Conservation (phyloP, 2,329 filamentous ascomycete genomes). For the Hypoxylon sp. region DNA sequence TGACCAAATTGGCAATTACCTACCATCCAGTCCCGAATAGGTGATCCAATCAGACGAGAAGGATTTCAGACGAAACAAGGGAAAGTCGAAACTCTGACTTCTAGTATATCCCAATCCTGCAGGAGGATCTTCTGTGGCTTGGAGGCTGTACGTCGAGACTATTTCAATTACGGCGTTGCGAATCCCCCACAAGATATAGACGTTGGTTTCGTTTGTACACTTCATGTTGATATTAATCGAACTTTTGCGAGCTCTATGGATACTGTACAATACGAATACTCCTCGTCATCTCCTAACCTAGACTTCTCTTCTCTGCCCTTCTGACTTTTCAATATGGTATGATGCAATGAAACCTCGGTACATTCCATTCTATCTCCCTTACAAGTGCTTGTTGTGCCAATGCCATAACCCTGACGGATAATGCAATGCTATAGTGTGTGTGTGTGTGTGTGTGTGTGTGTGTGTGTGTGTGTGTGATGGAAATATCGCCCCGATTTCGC, state of each 20-base stretch:
- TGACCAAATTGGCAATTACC: not conserved
- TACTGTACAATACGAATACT: conserved; percentile 28
- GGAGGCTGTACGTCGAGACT: not conserved
- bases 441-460: not conserved
- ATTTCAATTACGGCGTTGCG: not conserved
- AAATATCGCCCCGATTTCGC: conserved; percentile 18
- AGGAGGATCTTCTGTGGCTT: conserved; percentile 21
- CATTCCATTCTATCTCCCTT: conserved; percentile 21
- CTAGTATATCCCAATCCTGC: conserved; percentile 19
- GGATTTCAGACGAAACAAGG: conserved; percentile 10
- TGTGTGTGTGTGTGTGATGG: not conserved
- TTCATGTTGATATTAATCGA: conserved; percentile 30
- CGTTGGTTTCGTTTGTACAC: conserved; percentile 24
- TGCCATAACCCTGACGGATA: conserved; percentile 20
- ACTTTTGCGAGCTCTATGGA: conserved; percentile 13
- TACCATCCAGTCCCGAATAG: not conserved
- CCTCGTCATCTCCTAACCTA: not conserved
- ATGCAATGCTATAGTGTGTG: conserved; percentile 26
- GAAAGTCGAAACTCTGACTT: conserved; percentile 3
- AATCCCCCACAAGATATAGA: not conserved
- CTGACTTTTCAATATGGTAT: conserved; percentile 11
- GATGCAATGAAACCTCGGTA: conserved; percentile 20
- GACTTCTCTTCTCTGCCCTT: not conserved
- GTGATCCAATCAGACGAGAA: not conserved
- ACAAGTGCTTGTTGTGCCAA: conserved; percentile 7